Conservation (phyloP, 208 protist species). For the Phytomonas sp. region DNA sequence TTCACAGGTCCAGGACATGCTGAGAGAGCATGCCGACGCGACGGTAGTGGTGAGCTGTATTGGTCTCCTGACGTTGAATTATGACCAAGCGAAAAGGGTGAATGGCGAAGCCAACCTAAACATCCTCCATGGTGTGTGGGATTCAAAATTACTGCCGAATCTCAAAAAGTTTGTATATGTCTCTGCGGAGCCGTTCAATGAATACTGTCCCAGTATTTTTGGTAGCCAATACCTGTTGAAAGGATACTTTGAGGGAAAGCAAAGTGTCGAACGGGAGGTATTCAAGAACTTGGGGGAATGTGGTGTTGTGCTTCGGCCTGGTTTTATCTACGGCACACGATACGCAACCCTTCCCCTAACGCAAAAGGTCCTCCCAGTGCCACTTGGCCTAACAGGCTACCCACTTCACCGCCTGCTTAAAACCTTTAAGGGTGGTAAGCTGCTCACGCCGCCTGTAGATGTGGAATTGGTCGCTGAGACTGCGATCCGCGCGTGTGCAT, state of each 20-base stretch:
- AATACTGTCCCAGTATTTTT: conserved; percentile 28
- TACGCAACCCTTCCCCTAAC: conserved; percentile 22
- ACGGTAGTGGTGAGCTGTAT: conserved; percentile 60
- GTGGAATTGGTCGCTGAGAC: conserved; percentile 65
- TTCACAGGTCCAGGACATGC: conserved; percentile 57
- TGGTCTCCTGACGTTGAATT: conserved; percentile 55
- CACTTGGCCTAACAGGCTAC: conserved; percentile 45
- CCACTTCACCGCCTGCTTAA: conserved; percentile 51
- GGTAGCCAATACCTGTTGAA: conserved; percentile 40
- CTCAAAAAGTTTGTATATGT: conserved; percentile 65
- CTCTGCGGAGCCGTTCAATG: conserved; percentile 52
- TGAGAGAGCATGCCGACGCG: conserved; percentile 73
- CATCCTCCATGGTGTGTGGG: conserved; percentile 58
- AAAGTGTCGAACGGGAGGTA: conserved; percentile 56
- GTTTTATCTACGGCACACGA: conserved; percentile 77
- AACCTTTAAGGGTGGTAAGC: conserved; percentile 31
- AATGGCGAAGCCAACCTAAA: conserved; percentile 78
- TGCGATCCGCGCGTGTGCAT: conserved; percentile 51
- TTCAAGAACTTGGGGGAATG: conserved; percentile 44
- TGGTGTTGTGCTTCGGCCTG: conserved; percentile 57
- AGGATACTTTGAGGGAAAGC: conserved; percentile 82
- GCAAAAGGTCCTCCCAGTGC: conserved; percentile 39
- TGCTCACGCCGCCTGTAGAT: conserved; percentile 54
- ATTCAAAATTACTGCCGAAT: conserved; percentile 27
- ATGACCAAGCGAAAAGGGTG: conserved; percentile 45